Base-by-base conservation (phyloP, 2,329 filamentous ascomycete species). In the Escovopsis weberi region DNA sequence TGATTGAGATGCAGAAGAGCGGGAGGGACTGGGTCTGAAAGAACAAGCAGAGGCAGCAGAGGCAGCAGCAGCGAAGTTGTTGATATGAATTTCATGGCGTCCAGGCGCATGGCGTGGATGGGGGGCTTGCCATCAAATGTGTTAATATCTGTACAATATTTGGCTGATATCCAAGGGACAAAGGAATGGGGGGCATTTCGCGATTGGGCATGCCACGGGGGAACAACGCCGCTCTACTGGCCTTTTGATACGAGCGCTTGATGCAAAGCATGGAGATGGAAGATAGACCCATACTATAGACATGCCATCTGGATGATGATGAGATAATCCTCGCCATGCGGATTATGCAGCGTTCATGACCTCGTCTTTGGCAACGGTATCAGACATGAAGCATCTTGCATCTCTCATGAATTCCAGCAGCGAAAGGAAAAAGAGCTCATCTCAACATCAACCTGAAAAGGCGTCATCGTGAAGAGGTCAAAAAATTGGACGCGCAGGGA, bases 1-100 rank as follows among this genome's bases (percentile, higher is more conserved):
- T 98, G 62, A 96, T 98, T 58, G 91, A 98, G 68, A 78, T 98
- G 70, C 91, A 98, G 65, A 98, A 98, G 80, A 93, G 86, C 62
- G 89, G 85, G 43, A 78, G 91, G 56, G 91, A 98, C 66, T 96
- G 74, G 63, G 74, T 75, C 52, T 78, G 65, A 65, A 19, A 33
- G 15, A 39, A 33, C 7, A 33, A 26, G 19, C 34, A 12, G 26
- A 12, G 12, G 15, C 33, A 12, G 5, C n/a, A 38, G 35, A 41
- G 41, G 42, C 11, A 28, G 23, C 28, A 19, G 44, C 18, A 38
- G 19, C 28, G 33, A 43, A 34, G 15, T 41, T 33, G 41, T 40
- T 45, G 39, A 38, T 43, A 42, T 45, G 44, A 42, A 40, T 43
- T 37, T 6, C 44, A 43, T 41, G 43, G 42, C 38, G 49, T 52